Conservation (phyloP, 116 monocot genomes). For the Dioscorea cayenensis region DNA sequence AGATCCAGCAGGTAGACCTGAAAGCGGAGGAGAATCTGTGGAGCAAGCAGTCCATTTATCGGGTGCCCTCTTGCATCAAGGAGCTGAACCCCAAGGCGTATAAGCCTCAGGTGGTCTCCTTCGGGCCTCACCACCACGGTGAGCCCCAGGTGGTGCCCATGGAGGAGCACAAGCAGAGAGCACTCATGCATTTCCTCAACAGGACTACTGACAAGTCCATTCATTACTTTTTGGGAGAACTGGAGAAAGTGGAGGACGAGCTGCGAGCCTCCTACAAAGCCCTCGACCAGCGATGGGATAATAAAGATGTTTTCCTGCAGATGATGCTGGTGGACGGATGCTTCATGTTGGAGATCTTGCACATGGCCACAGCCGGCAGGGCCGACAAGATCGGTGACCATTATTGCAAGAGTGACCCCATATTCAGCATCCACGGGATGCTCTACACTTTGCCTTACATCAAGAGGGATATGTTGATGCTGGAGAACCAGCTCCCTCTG, state of each 20-base stretch:
- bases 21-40: constrained; percentile 31
- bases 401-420: constrained; percentile 45
- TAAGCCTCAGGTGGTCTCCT: constrained; percentile 56
- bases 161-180: constrained; percentile 73
- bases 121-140: constrained; percentile 82
- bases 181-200: constrained; percentile 51
- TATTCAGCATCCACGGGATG: constrained; percentile 57
- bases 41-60: constrained; percentile 59
- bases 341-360: constrained; percentile 56
- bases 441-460: constrained; percentile 38
- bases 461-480: constrained; percentile 48
- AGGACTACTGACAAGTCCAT: constrained; percentile 20
- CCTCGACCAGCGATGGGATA: constrained; percentile 28
- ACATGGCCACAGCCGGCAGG: constrained; percentile 2
- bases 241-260: constrained; percentile 25
- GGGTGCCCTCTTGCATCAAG: constrained; percentile 57
- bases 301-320: constrained; percentile 29
- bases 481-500: constrained; percentile 61
- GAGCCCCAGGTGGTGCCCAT: constrained; percentile 27
- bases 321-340: constrained; percentile 63
- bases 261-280: constrained; percentile 34
- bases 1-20: constrained; percentile 13
- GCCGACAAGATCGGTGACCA: neutral
- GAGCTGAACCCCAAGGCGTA: constrained; percentile 54
- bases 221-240: constrained; percentile 18